Percentiles rank a stretch among this genome's conserved stretches.
phyloP scores from a whole-genome alignment of 345 rosid genomes.

The Durio zibethinus region DNA sequence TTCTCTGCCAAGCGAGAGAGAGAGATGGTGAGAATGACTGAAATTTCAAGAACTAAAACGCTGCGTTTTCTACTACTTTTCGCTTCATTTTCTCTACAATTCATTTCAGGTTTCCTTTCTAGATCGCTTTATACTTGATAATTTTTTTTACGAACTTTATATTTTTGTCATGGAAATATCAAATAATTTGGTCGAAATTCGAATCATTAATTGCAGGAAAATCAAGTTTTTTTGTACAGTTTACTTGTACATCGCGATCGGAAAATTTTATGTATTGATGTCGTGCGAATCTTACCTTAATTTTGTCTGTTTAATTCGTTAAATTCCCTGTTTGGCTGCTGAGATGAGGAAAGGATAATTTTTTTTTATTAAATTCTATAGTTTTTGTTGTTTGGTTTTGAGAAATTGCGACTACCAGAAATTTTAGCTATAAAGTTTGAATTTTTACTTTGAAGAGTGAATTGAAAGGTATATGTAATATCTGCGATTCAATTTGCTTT shows the following conservation, averaged over 20 bases:
- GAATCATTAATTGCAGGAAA: not conserved
- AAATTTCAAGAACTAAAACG: slow-evolving; percentile 30
- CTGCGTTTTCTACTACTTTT: slow-evolving; percentile 30
- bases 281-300: not conserved
- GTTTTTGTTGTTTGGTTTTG: not conserved
- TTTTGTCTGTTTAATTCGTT: not conserved
- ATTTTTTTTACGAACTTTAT: not conserved
- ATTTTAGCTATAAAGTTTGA: not conserved
- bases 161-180: not conserved
- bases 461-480: not conserved
- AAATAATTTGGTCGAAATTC: not conserved
- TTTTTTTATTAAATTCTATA: not conserved
- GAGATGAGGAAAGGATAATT: not conserved
- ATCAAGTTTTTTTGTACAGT: no score
- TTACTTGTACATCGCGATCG: not conserved
- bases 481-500: not conserved
- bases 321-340: not conserved
- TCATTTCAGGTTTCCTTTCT: slow-evolving; percentile 50
- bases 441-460: not conserved
- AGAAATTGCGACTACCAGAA: not conserved
- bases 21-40: slow-evolving; percentile 33
- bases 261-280: not conserved
- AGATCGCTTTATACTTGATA: not conserved
- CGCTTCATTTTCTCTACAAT: slow-evolving; percentile 44
- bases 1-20: slow-evolving; percentile 10